Evolutionary conservation across 106 monocot genomes (phyloP).

Genomic region (Apostasia ramifera): DNA sequence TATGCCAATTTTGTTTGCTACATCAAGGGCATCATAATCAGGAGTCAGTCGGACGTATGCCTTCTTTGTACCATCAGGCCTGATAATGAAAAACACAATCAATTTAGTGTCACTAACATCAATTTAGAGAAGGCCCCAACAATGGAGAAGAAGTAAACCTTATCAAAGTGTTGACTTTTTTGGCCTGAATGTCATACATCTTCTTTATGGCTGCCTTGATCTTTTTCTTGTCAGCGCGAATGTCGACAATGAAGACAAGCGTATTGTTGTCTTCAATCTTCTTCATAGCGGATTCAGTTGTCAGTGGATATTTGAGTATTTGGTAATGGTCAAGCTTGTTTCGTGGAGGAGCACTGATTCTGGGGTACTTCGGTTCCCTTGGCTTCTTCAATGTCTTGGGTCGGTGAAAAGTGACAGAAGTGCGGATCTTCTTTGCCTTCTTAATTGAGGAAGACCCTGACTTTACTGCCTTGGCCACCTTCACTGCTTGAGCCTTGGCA

Average conservation of each 20-base stretch:
- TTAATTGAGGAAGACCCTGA: not conserved
- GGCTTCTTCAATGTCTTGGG: constrained; percentile 7
- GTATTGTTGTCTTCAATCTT: constrained; percentile 21
- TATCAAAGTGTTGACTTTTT: constrained; percentile 15
- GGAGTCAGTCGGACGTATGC: constrained; percentile 17
- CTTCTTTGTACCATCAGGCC: constrained; percentile 23
- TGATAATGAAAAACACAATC: not conserved
- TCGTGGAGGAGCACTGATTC: constrained; percentile 13
- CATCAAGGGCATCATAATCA: constrained; percentile 15
- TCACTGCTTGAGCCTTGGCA: constrained; percentile 7
- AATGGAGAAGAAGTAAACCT: not conserved
- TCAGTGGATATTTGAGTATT: constrained; percentile 15
- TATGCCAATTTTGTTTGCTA: constrained; percentile 20
- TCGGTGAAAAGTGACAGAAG: constrained; percentile 8
- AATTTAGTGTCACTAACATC: not conserved
- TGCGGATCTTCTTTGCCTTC: constrained; percentile 14
- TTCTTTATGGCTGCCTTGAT: constrained; percentile 16
- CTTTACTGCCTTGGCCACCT: constrained; percentile 7
- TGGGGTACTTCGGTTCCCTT: constrained; percentile 7
- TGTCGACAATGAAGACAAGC: constrained; percentile 16
- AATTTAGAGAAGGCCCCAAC: not conserved
- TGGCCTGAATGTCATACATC: constrained; percentile 16
- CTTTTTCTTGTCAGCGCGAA: constrained; percentile 16
- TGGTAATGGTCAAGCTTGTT: constrained; percentile 20
- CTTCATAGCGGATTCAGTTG: constrained; percentile 17